These are phyloP conservation scores for Camellia oleifera DNA, from an alignment of 179 eudicot species.

Conservation along the genomic window DNA sequence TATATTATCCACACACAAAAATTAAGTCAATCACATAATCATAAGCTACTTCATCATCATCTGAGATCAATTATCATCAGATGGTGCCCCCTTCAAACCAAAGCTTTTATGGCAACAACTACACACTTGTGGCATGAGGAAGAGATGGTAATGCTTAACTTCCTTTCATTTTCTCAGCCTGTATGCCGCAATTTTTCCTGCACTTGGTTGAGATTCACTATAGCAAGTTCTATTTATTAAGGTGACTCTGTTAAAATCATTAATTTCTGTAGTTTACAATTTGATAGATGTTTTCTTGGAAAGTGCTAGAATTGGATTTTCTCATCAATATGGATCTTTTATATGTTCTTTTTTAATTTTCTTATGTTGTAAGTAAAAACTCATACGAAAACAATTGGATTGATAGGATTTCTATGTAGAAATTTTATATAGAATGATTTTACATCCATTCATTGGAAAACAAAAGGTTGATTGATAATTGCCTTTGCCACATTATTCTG, in stretches of 20 bases:
- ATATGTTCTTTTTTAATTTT: not conserved
- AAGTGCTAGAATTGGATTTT: not conserved
- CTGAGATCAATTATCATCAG: constrained; percentile 37
- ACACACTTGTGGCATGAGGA: constrained; percentile 48
- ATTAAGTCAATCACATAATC: too few species aligned
- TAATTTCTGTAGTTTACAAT: not conserved
- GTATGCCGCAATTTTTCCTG: not conserved
- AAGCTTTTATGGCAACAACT: constrained; percentile 40
- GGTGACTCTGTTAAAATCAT: not conserved
- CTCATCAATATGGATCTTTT: not conserved
- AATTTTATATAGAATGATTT: too few species aligned
- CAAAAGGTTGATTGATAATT: too few species aligned
- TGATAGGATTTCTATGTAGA: too few species aligned
- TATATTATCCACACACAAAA: too few species aligned
- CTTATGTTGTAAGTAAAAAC: not conserved
- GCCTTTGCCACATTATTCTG: too few species aligned
- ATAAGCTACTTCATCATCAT: too few species aligned
- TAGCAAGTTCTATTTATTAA: not conserved
- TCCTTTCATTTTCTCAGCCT: not conserved
- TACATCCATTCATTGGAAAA: too few species aligned
- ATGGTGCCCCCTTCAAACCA: constrained; percentile 97
- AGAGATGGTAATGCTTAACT: constrained; percentile 48
- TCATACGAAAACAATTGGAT: not conserved
- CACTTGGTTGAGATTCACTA: not conserved
- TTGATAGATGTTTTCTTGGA: not conserved